Percentiles rank a stretch among this genome's conserved stretches.
These are phyloP conservation scores for Lentithecium fluviatile DNA, from an alignment of 495 filamentous ascomycete species.

Conservation along the genomic window DNA sequence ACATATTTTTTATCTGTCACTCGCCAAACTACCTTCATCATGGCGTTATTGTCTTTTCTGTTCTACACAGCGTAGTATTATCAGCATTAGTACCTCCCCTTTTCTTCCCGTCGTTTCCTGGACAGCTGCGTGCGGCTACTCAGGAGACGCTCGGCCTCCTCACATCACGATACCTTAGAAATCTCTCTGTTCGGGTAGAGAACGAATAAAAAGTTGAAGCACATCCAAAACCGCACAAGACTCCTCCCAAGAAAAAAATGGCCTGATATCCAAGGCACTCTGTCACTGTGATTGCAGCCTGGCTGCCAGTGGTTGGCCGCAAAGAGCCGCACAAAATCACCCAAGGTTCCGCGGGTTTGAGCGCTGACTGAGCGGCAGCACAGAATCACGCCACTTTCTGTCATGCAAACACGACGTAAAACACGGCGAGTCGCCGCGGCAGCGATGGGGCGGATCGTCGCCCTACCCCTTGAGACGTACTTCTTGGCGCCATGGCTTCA, in stretches of 20 bases:
- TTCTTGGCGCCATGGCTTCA: background rate
- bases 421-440: conserved; percentile 6
- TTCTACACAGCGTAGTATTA: background rate
- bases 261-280: no score
- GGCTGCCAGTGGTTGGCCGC: no score
- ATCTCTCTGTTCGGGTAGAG: no score
- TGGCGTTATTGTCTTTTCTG: conserved; percentile 2
- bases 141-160: no score
- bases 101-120: background rate
- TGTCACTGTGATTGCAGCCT: no score
- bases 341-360: no score
- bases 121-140: background rate
- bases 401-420: conserved; percentile 13
- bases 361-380: no score
- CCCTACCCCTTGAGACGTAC: background rate
- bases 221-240: no score
- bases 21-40: background rate
- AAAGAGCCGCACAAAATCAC: no score
- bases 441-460: background rate
- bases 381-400: conserved; percentile 17
- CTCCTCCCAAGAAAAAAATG: no score
- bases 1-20: conserved; percentile 12
- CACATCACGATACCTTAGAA: no score
- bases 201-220: no score
- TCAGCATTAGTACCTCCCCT: conserved; percentile 13